Evolutionary conservation across 2,329 filamentous ascomycete species (phyloP), one percentile per base, ranked within the genome.

Genomic region (Domatiomyces globalis): DNA sequence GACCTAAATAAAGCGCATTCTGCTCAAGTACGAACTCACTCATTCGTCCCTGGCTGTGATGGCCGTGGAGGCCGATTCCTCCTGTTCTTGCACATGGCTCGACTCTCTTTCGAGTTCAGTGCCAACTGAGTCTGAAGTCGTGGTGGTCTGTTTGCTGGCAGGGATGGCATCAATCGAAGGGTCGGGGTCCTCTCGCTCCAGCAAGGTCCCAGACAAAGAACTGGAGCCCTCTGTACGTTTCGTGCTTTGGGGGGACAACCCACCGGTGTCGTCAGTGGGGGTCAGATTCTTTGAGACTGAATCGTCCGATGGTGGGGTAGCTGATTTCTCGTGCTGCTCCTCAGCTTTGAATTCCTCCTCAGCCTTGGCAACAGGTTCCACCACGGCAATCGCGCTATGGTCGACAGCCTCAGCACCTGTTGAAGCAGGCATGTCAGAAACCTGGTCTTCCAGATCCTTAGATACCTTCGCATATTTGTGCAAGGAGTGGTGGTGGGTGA

Each of bases 131-230:
- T 49, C 47, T 45, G 51, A 50, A 15, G 17, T 39, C 3, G 55
- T 56, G 1, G 58, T 60, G 5, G 56, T 57, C 39, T 55, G 51
- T 42, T 52, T 53, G 49, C 58, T 60, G 4, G 33, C 55, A 15
- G 56, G 55, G 39, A 58, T 54, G 10, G 56, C 56, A 46, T 56
- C 56, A 6, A 49, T 59, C 12, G 20, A 49, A 2, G 50, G 49
- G 36, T 57, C 48, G 7, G 51, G 46, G 9, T 51, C 49, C 52
- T 59, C 57, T 45, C 51, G 51, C 29, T 59, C 57, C 8, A 59
- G 22, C 47, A 54, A 45, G 9, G 54, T 49, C 2, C 55, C 58
- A 7, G 39, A 17, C 1, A 36, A 22, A 19, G 47, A 22, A 36
- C 48, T 43, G 8, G 46, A 42, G n/a, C 48, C 52, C 20, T 54